These are phyloP conservation scores for Candida germanica DNA, from an alignment of 805 yeast genomes.

Conservation along the genomic window DNA sequence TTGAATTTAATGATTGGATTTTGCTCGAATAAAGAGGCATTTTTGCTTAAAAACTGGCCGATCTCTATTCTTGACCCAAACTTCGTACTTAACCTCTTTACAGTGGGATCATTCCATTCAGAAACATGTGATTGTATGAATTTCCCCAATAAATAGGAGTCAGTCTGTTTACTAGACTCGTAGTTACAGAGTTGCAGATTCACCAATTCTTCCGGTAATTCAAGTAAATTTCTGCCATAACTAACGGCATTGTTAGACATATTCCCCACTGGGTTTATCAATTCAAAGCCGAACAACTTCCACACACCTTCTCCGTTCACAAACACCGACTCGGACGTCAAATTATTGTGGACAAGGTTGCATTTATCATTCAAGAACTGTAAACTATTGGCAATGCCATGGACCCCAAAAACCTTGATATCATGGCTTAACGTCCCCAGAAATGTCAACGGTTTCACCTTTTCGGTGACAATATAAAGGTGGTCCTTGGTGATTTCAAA, in stretches of 20 bases:
- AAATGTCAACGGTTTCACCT: constrained; percentile 51
- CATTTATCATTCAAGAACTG: constrained; percentile 57
- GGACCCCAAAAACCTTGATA: constrained; percentile 52
- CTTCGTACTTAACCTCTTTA: constrained; percentile 34
- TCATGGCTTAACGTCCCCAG: constrained; percentile 27
- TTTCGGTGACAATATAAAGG: constrained; percentile 65
- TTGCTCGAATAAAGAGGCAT: constrained; percentile 20
- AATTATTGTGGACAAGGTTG: constrained; percentile 60
- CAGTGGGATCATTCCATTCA: constrained; percentile 5
- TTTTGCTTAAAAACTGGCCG: constrained; percentile 26
- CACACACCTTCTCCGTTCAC: constrained; percentile 73
- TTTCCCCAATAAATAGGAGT: constrained; percentile 62
- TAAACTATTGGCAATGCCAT: constrained; percentile 52
- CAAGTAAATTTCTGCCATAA: constrained; percentile 22
- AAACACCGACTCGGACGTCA: constrained; percentile 55
- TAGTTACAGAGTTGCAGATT: constrained; percentile 43
- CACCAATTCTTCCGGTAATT: constrained; percentile 48
- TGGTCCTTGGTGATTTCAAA: constrained; percentile 54
- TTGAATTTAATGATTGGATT: constrained; percentile 52
- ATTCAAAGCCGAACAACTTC: constrained; percentile 81
- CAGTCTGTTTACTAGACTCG: constrained; percentile 46
- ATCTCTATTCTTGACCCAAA: constrained; percentile 32
- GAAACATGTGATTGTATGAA: constrained; percentile 34
- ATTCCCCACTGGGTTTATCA: constrained; percentile 46
- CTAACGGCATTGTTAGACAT: constrained; percentile 1